phyloP scores from a whole-genome alignment of 176 grass and related monocot genomes.

The Musa itinerans region DNA sequence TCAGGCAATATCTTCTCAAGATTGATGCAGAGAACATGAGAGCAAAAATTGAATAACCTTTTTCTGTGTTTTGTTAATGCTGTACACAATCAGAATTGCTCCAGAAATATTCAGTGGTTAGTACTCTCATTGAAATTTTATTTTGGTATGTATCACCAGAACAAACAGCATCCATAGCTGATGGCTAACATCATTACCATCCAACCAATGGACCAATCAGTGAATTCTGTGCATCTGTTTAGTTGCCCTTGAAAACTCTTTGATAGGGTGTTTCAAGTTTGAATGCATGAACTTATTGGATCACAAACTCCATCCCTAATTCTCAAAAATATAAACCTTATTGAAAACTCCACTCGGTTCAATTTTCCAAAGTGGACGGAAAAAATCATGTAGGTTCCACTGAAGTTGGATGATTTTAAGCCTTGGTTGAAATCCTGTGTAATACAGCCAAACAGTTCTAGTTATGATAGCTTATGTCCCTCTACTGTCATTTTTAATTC shows the following conservation, averaged over 20 bases:
- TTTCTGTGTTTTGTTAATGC: too few relatives aligned
- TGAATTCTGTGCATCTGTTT: slow-evolving; percentile 1
- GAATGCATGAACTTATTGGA: not conserved
- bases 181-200: not conserved
- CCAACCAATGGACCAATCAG: slow-evolving; percentile 4
- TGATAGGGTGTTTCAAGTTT: not conserved
- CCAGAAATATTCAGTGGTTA: too few relatives aligned
- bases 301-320: not conserved
- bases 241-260: not conserved
- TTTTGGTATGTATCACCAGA: not conserved
- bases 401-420: not conserved
- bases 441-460: not conserved
- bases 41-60: too few relatives aligned
- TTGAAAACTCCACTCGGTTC: not conserved
- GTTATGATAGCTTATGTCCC: not conserved
- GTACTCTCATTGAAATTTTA: not conserved
- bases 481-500: slow-evolving; percentile 18
- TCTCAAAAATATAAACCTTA: not conserved
- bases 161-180: not conserved
- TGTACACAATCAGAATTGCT: too few relatives aligned
- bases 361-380: too few relatives aligned
- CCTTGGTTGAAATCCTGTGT: not conserved
- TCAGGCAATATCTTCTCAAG: too few relatives aligned
- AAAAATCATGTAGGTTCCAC: too few relatives aligned
- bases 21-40: too few relatives aligned